Conservation (phyloP, 2,329 filamentous ascomycete genomes). For the Colletotrichum sojae region DNA sequence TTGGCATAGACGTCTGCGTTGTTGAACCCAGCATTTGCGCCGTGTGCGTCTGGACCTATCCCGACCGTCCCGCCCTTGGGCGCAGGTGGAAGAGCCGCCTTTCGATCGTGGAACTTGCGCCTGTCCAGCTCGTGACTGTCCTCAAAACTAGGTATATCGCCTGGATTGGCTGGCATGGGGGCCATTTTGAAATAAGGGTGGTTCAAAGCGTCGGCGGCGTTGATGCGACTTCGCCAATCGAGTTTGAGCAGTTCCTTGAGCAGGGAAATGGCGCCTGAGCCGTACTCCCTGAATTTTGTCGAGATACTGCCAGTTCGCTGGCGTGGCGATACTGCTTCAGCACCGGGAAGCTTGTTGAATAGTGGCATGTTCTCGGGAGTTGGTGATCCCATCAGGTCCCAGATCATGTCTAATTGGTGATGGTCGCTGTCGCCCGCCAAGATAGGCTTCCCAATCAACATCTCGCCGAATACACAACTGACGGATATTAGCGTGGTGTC, state of each 20-base stretch:
- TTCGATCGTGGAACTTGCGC: slow-evolving; percentile 89
- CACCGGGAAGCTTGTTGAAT: slow-evolving; percentile 87
- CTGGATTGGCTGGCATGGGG: slow-evolving; percentile 84
- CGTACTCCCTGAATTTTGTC: slow-evolving; percentile 82
- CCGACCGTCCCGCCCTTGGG: slow-evolving; percentile 93
- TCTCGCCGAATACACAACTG: slow-evolving; percentile 98
- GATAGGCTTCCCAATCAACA: slow-evolving; percentile 95
- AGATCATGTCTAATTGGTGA: slow-evolving; percentile 94
- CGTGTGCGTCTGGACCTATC: slow-evolving; percentile 68
- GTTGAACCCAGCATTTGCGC: slow-evolving; percentile 66
- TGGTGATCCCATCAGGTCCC: slow-evolving; percentile 90
- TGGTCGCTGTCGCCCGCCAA: slow-evolving; percentile 89
- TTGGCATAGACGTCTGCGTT: slow-evolving; percentile 65
- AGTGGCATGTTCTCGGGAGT: slow-evolving; percentile 94
- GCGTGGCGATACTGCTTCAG: slow-evolving; percentile 79
- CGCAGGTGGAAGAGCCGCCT: slow-evolving; percentile 87
- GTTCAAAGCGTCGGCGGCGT: slow-evolving; percentile 92
- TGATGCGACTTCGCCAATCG: slow-evolving; percentile 90
- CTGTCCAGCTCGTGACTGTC: slow-evolving; percentile 98
- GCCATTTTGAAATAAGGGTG: slow-evolving; percentile 90
- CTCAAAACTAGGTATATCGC: slow-evolving; percentile 91
- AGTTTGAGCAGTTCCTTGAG: slow-evolving; percentile 87
- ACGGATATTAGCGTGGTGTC: slow-evolving; percentile 42
- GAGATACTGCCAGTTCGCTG: slow-evolving; percentile 75
- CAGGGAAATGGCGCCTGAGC: slow-evolving; percentile 81